Evolutionary conservation across 1,139 yeast genomes (phyloP), one percentile per base, ranked within the genome.

Genomic region (Yamadazyma atmosphaerica): DNA sequence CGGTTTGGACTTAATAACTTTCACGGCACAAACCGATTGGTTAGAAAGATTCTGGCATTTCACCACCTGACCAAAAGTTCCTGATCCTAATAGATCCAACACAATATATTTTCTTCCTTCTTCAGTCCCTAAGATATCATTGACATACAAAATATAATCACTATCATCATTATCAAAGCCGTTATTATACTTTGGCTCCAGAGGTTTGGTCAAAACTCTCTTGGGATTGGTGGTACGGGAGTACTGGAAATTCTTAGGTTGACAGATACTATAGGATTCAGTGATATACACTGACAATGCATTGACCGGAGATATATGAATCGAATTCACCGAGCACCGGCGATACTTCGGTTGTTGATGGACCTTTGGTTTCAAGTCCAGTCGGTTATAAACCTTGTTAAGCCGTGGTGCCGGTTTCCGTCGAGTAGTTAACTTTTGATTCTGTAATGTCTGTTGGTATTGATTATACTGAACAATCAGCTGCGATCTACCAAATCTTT

Each of bases 41-140:
- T 94, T 89, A 35, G 81, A 70, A 61, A 92, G 71, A 59, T 92
- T 89, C 61, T 92, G 98, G 63, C 98, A 92, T 63, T 92, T 92
- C 24, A 90, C 98, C 38, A 94, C 99, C 62, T 92, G 99, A 4
- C 98, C 98, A 72, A 94, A 92, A 0, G 98, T 90, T 3, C 99
- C 99, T 48, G 90, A 92, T 0, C 99, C 99, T 33, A 94, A 65
- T 17, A 92, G 75, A 61, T 92, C 98, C 45, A 92, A 66, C 3
- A 94, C 97, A 54, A 92, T 73, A 57, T 90, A 90, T 56, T 87
- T 83, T 41, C 92, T 72, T 40, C 89, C 90, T 50, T 88, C 96
- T 55, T 88, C 94, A 2, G 81, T 74, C 2, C 98, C 98, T 34
- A 94, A 66, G 14, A 92, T 83, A 57, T 94, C 98, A 60, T 94